phyloP scores from a whole-genome alignment of 1,139 yeast species.

The Candida neerlandica region DNA sequence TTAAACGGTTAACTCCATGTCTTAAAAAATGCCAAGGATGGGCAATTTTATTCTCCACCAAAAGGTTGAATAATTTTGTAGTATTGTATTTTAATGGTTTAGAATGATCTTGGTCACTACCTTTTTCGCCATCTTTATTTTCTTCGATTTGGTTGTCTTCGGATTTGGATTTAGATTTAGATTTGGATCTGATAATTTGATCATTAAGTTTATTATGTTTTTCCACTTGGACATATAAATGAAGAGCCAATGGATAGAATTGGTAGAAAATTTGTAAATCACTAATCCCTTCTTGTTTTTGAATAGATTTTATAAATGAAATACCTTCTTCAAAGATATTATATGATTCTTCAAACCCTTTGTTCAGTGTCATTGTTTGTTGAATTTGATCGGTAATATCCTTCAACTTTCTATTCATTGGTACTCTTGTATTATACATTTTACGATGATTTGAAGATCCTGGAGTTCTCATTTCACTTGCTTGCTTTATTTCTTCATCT shows the following conservation, averaged over 20 bases:
- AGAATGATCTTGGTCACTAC: slow-evolving; percentile 14
- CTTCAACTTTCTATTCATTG: slow-evolving; percentile 27
- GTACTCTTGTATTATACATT: not conserved
- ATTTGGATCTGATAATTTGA: too few species aligned
- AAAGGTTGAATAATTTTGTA: slow-evolving; percentile 31
- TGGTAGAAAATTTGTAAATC: slow-evolving; percentile 25
- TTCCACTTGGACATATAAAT: slow-evolving; percentile 25
- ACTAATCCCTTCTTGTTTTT: slow-evolving; percentile 33
- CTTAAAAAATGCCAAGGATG: slow-evolving; percentile 35
- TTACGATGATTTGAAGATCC: too few species aligned
- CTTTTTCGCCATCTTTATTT: slow-evolving; percentile 5
- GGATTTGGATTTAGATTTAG: too few species aligned
- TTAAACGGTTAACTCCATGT: slow-evolving; percentile 26
- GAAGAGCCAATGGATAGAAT: slow-evolving; percentile 31
- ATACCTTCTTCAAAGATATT: slow-evolving; percentile 49
- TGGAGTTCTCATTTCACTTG: not conserved
- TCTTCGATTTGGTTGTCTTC: too few species aligned
- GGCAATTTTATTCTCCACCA: slow-evolving; percentile 32
- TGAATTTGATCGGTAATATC: slow-evolving; percentile 39
- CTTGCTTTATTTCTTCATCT: not conserved
- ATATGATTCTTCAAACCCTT: slow-evolving; percentile 31
- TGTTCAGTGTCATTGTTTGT: slow-evolving; percentile 22
- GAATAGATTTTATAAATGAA: slow-evolving; percentile 41
- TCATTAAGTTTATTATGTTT: too few species aligned
- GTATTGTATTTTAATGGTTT: too few species aligned